Evolutionary conservation across 257 asterid species (phyloP).

Genomic region (Fraxinus cuspidata): DNA sequence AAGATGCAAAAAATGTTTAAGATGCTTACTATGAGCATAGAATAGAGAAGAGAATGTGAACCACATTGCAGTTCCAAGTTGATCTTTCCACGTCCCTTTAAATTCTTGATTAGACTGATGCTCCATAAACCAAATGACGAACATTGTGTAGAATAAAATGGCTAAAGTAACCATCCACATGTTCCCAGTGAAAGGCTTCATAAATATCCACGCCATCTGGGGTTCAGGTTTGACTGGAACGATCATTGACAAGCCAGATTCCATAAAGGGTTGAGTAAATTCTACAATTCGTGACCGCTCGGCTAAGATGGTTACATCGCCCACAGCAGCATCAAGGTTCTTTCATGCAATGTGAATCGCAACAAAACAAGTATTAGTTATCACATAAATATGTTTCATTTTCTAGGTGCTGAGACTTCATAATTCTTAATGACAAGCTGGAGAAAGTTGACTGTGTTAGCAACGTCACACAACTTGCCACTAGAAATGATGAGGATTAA

Average conservation of each 20-base stretch:
- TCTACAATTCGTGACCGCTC: conserved; percentile 34
- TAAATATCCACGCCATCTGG: conserved; percentile 32
- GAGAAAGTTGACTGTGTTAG: too few relatives aligned
- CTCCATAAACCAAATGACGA: conserved; percentile 46
- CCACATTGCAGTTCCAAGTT: conserved; percentile 43
- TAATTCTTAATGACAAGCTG: too few relatives aligned
- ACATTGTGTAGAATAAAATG: conserved; percentile 37
- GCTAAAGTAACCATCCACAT: conserved; percentile 41
- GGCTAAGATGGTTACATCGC: conserved; percentile 38
- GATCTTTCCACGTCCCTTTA: conserved; percentile 34
- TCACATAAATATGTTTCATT: background rate
- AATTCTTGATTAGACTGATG: conserved; percentile 36
- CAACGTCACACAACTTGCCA: too few relatives aligned
- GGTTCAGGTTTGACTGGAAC: conserved; percentile 29
- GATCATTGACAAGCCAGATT: conserved; percentile 43
- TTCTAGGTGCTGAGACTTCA: too few relatives aligned
- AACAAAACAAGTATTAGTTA: background rate
- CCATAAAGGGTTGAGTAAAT: conserved; percentile 42
- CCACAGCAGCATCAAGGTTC: conserved; percentile 34
- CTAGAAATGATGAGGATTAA: too few relatives aligned
- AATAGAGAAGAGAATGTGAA: conserved; percentile 49
- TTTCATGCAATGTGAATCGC: background rate
- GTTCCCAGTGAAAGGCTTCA: conserved; percentile 36
- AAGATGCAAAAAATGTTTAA: background rate
- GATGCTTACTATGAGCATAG: conserved; percentile 42